These are phyloP conservation scores for Cladosporium velox DNA, from an alignment of 2,329 filamentous ascomycete species.

Conservation along the genomic window DNA sequence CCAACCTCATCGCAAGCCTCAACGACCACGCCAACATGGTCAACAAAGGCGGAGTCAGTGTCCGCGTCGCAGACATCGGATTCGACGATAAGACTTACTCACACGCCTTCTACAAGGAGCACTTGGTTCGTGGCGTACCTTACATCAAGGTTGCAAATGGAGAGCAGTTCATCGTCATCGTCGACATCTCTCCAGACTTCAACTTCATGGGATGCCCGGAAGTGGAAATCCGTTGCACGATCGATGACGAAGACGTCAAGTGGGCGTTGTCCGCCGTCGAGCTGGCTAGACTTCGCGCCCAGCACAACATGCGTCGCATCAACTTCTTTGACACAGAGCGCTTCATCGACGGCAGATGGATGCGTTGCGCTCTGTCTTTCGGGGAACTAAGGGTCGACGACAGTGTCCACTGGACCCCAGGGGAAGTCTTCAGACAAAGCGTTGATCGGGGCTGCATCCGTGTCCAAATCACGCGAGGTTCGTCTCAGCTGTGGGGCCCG, in stretches of 20 bases:
- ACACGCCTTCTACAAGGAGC: background rate
- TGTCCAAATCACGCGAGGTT: background rate
- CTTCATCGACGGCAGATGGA: background rate
- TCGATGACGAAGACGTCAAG: background rate
- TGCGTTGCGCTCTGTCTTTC: background rate
- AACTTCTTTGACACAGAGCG: background rate
- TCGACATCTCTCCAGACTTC: background rate
- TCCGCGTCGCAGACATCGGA: background rate
- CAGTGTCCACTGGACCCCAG: background rate
- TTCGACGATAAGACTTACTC: background rate
- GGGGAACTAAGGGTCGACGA: background rate
- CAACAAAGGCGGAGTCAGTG: background rate
- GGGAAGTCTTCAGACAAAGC: too few relatives aligned
- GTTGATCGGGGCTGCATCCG: background rate
- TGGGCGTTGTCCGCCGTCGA: background rate
- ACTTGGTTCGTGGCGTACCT: background rate
- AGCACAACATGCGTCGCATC: background rate
- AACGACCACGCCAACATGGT: background rate
- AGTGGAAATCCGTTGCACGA: background rate
- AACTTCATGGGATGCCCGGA: background rate
- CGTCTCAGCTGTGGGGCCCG: background rate
- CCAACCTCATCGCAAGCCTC: background rate
- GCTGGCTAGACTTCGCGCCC: background rate
- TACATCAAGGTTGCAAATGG: background rate
- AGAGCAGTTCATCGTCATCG: background rate